These are phyloP conservation scores for Starmerella stigmatis DNA, from an alignment of 805 yeast genomes.

Conservation along the genomic window DNA sequence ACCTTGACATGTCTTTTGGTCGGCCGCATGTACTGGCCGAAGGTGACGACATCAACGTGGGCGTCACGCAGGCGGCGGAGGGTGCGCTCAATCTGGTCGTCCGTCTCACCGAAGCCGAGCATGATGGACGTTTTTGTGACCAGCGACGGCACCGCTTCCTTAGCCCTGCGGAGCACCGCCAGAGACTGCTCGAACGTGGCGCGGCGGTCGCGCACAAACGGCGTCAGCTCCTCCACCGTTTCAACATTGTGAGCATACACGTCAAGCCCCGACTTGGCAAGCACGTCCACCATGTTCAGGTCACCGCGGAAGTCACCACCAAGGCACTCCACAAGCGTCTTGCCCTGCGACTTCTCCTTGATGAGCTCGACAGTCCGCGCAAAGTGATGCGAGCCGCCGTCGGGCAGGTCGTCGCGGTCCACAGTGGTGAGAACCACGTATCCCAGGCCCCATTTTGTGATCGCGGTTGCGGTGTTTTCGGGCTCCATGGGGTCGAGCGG, in stretches of 20 bases:
- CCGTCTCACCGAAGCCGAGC: slow-evolving; percentile 96
- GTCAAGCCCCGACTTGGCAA: slow-evolving; percentile 82
- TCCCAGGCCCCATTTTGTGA: slow-evolving; percentile 95
- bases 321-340: slow-evolving; percentile 81
- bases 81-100: slow-evolving; percentile 73
- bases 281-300: slow-evolving; percentile 59
- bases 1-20: slow-evolving; percentile 98
- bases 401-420: slow-evolving; percentile 86
- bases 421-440: slow-evolving; percentile 95
- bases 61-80: slow-evolving; percentile 63
- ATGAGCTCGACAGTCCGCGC: slow-evolving; percentile 77
- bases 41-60: slow-evolving; percentile 87
- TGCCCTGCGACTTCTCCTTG: slow-evolving; percentile 74
- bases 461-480: slow-evolving; percentile 94
- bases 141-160: slow-evolving; percentile 58
- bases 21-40: slow-evolving; percentile 99
- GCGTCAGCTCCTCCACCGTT: slow-evolving; percentile 91
- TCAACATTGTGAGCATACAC: slow-evolving; percentile 96
- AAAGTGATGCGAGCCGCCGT: slow-evolving; percentile 88
- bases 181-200: slow-evolving; percentile 90
- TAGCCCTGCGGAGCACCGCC: slow-evolving; percentile 68
- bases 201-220: slow-evolving; percentile 89
- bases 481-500: slow-evolving; percentile 95
- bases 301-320: slow-evolving; percentile 96
- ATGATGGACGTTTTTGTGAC: slow-evolving; percentile 89